Conservation (phyloP, 208 protist species). For the Trypanosoma lewisi region DNA sequence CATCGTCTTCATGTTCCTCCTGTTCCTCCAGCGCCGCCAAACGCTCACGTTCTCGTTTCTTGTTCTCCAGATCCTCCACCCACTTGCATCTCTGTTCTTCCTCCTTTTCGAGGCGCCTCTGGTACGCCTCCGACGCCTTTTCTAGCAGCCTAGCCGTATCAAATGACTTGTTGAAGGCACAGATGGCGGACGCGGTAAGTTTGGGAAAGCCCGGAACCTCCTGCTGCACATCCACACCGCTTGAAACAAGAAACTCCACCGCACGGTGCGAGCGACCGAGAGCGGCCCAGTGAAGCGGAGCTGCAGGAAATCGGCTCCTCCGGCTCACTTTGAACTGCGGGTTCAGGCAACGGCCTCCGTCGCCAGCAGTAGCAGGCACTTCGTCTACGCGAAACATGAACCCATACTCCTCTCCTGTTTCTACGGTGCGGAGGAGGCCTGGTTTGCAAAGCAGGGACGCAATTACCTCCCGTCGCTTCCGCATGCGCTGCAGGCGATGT, state of each 20-base stretch:
- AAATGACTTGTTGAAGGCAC: conserved; percentile 43
- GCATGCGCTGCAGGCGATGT: neutral
- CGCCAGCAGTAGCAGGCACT: neutral
- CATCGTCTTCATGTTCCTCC: conserved; percentile 35
- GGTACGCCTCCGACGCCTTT: conserved; percentile 27
- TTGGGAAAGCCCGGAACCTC: conserved; percentile 24
- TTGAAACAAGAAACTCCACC: conserved; percentile 53
- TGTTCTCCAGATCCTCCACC: conserved; percentile 34
- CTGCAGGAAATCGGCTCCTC: conserved; percentile 44
- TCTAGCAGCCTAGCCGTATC: conserved; percentile 39
- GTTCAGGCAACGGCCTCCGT: conserved; percentile 4
- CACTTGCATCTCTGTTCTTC: conserved; percentile 24
- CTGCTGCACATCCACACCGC: conserved; percentile 41
- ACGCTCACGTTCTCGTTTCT: conserved; percentile 31
- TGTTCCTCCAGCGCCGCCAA: conserved; percentile 32
- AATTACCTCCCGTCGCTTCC: conserved; percentile 11
- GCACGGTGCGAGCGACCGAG: conserved; percentile 53
- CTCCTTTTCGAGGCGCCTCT: conserved; percentile 32
- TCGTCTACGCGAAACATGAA: conserved; percentile 27
- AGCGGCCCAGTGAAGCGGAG: conserved; percentile 80
- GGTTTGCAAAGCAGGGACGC: conserved; percentile 11
- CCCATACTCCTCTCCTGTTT: conserved; percentile 25
- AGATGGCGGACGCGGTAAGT: conserved; percentile 31
- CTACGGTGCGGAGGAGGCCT: conserved; percentile 11
- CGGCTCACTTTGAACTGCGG: conserved; percentile 63